These are phyloP conservation scores for Saccharomycopsis sp. DNA, from an alignment of 805 yeast species.

Conservation along the genomic window DNA sequence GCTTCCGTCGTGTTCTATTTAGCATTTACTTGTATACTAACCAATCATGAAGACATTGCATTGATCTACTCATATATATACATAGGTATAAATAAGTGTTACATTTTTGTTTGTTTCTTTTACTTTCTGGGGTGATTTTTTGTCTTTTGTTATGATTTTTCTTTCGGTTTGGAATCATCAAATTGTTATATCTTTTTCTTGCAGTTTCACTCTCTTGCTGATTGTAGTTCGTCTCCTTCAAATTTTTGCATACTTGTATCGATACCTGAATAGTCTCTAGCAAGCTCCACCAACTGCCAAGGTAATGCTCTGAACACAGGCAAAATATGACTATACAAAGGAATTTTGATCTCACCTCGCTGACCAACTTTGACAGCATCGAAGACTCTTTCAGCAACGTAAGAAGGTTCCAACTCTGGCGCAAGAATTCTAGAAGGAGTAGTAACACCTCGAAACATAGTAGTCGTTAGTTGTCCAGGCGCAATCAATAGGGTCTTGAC, in stretches of 20 bases:
- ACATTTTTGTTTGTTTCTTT: background rate
- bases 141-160: background rate
- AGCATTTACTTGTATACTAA: too few species aligned
- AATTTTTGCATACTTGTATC: conserved; percentile 35
- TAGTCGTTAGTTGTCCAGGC: conserved; percentile 81
- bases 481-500: conserved; percentile 71
- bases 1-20: too few species aligned
- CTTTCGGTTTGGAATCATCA: background rate
- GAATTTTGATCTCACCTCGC: conserved; percentile 63
- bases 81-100: too few species aligned
- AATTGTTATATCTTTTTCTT: background rate
- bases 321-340: conserved; percentile 68
- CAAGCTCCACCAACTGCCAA: conserved; percentile 48
- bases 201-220: background rate
- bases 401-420: conserved; percentile 67
- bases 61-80: background rate
- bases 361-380: conserved; percentile 52
- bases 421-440: conserved; percentile 76
- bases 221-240: background rate
- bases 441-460: conserved; percentile 62
- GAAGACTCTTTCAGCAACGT: conserved; percentile 55
- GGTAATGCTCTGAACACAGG: conserved; percentile 70
- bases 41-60: background rate
- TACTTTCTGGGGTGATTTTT: background rate
- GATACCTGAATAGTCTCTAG: conserved; percentile 38